Percentiles rank a stretch among this genome's conserved stretches.
phyloP scores from a whole-genome alignment of 129 eudicot species.

The Centrapalus pauciflorus region DNA sequence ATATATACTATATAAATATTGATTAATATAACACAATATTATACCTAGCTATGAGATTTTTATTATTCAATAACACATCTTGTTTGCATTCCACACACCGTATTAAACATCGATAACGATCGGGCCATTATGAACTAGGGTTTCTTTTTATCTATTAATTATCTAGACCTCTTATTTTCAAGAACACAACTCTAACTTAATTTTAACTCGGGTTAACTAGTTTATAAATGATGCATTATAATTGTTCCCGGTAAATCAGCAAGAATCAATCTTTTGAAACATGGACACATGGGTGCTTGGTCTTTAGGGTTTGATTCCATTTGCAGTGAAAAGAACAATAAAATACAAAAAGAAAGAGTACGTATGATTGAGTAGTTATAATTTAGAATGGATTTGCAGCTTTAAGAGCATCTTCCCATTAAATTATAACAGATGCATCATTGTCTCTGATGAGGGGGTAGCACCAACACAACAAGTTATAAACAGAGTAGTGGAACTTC shows the following conservation, averaged over 20 bases:
- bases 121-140: too few relatives aligned
- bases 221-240: neutral
- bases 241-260: conserved; percentile 23
- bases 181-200: neutral
- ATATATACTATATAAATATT: too few relatives aligned
- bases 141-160: neutral
- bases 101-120: too few relatives aligned
- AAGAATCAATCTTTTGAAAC: conserved; percentile 5
- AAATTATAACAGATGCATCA: conserved; percentile 3
- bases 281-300: conserved; percentile 18
- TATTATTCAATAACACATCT: too few relatives aligned
- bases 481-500: conserved; percentile 1
- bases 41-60: too few relatives aligned
- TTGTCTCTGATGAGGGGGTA: conserved; percentile 35
- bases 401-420: conserved; percentile 14
- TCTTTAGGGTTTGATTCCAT: conserved; percentile 30
- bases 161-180: neutral
- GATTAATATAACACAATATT: too few relatives aligned
- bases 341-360: conserved; percentile 8
- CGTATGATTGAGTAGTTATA: conserved; percentile 15
- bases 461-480: neutral
- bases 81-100: too few relatives aligned
- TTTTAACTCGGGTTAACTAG: neutral
- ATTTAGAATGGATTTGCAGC: conserved; percentile 24
- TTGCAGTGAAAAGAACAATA: conserved; percentile 14